Evolutionary conservation across 1,284 basidiomycete genomes (phyloP).

Genomic region (Cutaneotrichosporon mucoides): DNA sequence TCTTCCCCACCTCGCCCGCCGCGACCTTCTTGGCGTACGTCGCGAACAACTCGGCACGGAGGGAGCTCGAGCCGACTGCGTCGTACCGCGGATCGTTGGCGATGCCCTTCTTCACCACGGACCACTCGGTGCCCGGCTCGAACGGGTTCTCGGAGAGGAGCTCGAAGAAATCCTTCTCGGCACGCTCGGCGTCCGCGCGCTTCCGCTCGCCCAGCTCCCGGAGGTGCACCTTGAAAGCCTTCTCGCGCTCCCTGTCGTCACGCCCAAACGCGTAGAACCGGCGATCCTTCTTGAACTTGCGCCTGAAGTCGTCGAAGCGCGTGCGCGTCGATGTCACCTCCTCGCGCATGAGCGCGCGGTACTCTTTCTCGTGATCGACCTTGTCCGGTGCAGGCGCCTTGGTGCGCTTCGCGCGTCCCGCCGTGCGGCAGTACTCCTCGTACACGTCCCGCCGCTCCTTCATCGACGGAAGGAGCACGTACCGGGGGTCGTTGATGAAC

Average conservation of each 20-base stretch:
- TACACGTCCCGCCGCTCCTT: slow-evolving; percentile 83
- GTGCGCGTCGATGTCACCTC: slow-evolving; percentile 89
- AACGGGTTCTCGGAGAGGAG: slow-evolving; percentile 61
- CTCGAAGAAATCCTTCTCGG: slow-evolving; percentile 75
- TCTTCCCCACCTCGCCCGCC: not conserved
- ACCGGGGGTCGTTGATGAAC: slow-evolving; percentile 88
- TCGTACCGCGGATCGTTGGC: slow-evolving; percentile 79
- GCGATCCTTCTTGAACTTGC: slow-evolving; percentile 83
- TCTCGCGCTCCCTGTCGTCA: slow-evolving; percentile 87
- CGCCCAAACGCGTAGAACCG: slow-evolving; percentile 85
- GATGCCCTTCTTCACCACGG: slow-evolving; percentile 56
- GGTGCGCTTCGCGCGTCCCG: slow-evolving; percentile 72
- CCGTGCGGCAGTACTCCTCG: slow-evolving; percentile 92
- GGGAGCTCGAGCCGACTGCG: slow-evolving; percentile 80
- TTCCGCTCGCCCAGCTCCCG: slow-evolving; percentile 83
- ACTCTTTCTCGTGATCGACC: slow-evolving; percentile 67
- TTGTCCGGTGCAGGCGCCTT: slow-evolving; percentile 48
- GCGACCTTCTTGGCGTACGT: slow-evolving; percentile 60
- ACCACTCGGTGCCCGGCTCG: slow-evolving; percentile 55
- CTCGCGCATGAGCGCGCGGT: slow-evolving; percentile 66
- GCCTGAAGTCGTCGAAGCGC: slow-evolving; percentile 82
- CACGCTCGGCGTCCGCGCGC: slow-evolving; percentile 74
- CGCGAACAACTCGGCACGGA: slow-evolving; percentile 84
- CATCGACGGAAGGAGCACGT: slow-evolving; percentile 76
- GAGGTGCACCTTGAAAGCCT: slow-evolving; percentile 75